Conservation (phyloP, 2,329 filamentous ascomycete species). For the Stagonosporopsis vannaccii region DNA sequence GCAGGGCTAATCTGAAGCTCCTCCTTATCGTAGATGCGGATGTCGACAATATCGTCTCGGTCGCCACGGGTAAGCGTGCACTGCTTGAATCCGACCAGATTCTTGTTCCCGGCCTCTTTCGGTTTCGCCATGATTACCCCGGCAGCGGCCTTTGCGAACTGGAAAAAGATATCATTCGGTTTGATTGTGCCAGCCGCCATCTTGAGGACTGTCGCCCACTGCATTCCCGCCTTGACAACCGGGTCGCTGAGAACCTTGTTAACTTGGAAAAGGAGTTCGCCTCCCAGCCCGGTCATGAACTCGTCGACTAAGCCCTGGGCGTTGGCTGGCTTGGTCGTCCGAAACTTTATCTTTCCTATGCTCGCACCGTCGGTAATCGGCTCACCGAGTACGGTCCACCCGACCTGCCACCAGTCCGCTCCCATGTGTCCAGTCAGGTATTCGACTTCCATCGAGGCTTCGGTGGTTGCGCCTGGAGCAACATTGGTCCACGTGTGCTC, state of each 20-base stretch:
- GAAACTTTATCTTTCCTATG: constrained; percentile 1
- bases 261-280: constrained; percentile 1
- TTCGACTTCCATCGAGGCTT: constrained; percentile 1
- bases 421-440: not conserved
- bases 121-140: not conserved
- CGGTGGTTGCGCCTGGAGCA: constrained; percentile 1
- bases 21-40: constrained; percentile 1
- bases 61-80: not conserved
- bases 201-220: not conserved
- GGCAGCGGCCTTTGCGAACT: not conserved
- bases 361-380: not conserved
- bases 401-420: constrained; percentile 1
- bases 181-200: constrained; percentile 1
- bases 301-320: not conserved
- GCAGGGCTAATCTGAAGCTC: constrained; percentile 1
- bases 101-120: not conserved
- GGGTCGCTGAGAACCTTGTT: not conserved
- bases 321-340: constrained; percentile 1
- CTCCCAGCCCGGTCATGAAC: constrained; percentile 1
- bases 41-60: not conserved
- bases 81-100: constrained; percentile 1
- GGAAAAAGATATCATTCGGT: not conserved
- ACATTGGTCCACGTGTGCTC: constrained; percentile 1
- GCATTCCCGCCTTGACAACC: not conserved
- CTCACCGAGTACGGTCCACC: not conserved